Evolutionary conservation across 1,139 yeast species (phyloP).

Genomic region (Blastobotrys raffinosifermentans): DNA sequence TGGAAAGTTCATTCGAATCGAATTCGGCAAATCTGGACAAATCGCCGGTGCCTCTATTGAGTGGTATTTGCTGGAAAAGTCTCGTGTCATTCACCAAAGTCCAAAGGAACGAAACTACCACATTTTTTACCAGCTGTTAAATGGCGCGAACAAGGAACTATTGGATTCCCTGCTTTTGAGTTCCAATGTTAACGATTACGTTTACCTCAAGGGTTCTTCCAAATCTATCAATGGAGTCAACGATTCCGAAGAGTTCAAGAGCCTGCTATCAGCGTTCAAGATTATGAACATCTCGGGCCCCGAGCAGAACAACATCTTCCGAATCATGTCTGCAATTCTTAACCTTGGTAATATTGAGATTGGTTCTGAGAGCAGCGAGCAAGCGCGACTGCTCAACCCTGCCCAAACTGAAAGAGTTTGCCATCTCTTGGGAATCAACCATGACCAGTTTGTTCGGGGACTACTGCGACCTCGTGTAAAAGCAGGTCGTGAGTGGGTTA

Average conservation of each 20-base stretch:
- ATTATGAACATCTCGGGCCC: constrained; percentile 61
- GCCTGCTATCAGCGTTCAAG: constrained; percentile 58
- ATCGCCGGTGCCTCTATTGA: constrained; percentile 89
- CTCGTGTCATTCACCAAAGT: constrained; percentile 83
- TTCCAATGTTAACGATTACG: constrained; percentile 40
- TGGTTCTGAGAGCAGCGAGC: constrained; percentile 61
- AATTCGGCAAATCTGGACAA: constrained; percentile 57
- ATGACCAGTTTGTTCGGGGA: constrained; percentile 49
- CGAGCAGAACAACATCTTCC: constrained; percentile 57
- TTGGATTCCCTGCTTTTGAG: constrained; percentile 46
- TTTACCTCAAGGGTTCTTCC: constrained; percentile 55
- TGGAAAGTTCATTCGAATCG: constrained; percentile 91
- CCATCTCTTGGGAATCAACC: constrained; percentile 58
- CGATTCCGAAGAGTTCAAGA: constrained; percentile 62
- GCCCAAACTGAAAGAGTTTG: constrained; percentile 53
- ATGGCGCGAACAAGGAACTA: constrained; percentile 53
- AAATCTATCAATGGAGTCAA: constrained; percentile 61
- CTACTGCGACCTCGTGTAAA: constrained; percentile 77
- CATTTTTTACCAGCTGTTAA: constrained; percentile 78
- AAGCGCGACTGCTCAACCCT: constrained; percentile 59
- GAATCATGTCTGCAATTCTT: constrained; percentile 66
- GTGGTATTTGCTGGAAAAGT: constrained; percentile 89
- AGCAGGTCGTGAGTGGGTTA: constrained; percentile 85
- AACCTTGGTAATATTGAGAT: constrained; percentile 84
- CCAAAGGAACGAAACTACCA: constrained; percentile 82